Base-by-base conservation (phyloP, 495 filamentous ascomycete species). In the Rhypophila decipiens region DNA sequence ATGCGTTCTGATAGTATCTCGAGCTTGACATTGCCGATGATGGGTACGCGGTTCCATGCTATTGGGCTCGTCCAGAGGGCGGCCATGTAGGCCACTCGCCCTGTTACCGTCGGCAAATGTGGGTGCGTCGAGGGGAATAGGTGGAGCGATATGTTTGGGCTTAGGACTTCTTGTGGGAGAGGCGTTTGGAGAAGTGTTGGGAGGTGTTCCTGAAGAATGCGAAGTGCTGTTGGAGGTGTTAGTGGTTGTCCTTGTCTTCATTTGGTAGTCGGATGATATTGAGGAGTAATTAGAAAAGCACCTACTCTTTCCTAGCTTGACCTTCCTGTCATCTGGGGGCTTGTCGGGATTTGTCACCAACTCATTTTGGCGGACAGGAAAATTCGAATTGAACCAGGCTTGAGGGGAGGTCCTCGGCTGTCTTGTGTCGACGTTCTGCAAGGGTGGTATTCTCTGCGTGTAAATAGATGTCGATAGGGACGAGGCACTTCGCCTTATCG, bases 101-200 rank as follows among this genome's bases (percentile, higher is more conserved):
- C 93, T 5, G 87, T 84, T 41, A 96, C 94, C 8, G 82, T 86
- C 39, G 93, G 93, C 11, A 98, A 87, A 61, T 96, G 87, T 2
- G 90, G 94, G 59, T 98, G 94, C 0, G 93, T 96, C 2, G 89
- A 90, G 22, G 93, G 93, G 70, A 98, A 98, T 46, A 97, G 86
- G 65, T 95, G 86, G 22, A 98, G 82, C n/a, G 82, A 84, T 52
- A 97, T 93, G 59, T 82, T 79, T 1, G 91, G 93, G 0, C 86
- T 86, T 55, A 98, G 86, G 56, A 98, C 86, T 37, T 87, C 81
- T 39, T 83, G 80, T 2, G 93, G 93, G 1, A 96, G 77, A 5
- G 82, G 83, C 8, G 90, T 85, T 55, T 87, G 83, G 15, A 98
- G 76, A 22, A 98, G 78, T 12, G 84, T 87, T 15, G 93, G 90